Evolutionary conservation across 2,329 filamentous ascomycete species (phyloP), one percentile per base, ranked within the genome.

Genomic region (Colletotrichum simmondsii): DNA sequence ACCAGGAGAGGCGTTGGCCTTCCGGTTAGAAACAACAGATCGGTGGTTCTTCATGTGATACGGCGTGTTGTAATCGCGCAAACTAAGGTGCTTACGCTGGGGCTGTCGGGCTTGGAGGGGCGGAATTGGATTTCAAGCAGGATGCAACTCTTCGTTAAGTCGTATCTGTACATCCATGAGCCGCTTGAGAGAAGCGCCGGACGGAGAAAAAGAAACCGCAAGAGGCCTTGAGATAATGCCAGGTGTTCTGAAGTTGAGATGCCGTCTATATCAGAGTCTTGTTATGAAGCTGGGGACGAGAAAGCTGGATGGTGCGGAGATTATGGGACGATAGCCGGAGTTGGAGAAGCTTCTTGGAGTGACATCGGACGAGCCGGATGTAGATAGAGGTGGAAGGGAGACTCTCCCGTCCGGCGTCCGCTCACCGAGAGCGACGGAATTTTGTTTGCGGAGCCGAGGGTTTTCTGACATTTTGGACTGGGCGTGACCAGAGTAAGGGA

Each of bases 21-120:
- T 56, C 22, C 7, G 22, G 12, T 24, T 53, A 37, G 30, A 22
- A 49, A 59, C 10, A 16, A 37, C 10, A 49, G 19, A 24, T 54
- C 54, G 22, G 16, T 24, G 16, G 19, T 52, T 10, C 32, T 49
- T 30, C 71, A 71, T 71, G 71, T 71, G 66, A 71, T 73, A 12
- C 30, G 42, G 70, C 32, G 65, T 32, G 56, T 58, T 56, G n/a
- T 8, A 57, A 37, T 52, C 37, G 42, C 42, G 54, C 46, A 30
- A 35, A 46, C 28, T 16, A 26, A 60, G 52, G 57, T 35, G 53
- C 32, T 54, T n/a, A 57, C 64, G 56, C 19, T 57, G 66, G 54
- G 65, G 32, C 46, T 42, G 28, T 16, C 30, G 59, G n/a, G 5
- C 35, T 42, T 64, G 70, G 70, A 64, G 60, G 70, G 53, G 65